Evolutionary conservation across 306 rosid species (phyloP).

Genomic region (Dryas alaskensis): DNA sequence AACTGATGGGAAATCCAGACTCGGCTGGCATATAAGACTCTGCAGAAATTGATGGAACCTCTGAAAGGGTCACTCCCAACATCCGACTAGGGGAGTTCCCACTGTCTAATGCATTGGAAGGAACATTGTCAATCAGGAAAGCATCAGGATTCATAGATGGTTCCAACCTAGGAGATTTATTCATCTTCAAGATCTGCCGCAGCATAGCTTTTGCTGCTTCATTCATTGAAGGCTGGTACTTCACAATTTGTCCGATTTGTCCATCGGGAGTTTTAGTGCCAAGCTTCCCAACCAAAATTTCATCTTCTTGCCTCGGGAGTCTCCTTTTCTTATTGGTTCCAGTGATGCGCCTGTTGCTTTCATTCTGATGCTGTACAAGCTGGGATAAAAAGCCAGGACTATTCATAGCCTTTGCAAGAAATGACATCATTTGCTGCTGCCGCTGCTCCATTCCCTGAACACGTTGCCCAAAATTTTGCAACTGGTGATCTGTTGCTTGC

Average conservation of each 20-base stretch:
- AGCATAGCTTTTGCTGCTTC: conserved; percentile 61
- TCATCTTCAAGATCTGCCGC: conserved; percentile 50
- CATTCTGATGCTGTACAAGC: conserved; percentile 57
- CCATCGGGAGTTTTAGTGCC: conserved; percentile 40
- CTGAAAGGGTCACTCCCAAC: conserved; percentile 50
- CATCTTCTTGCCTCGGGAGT: conserved; percentile 48
- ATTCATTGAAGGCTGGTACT: conserved; percentile 53
- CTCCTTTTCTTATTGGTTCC: conserved; percentile 54
- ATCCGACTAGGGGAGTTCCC: conserved; percentile 32
- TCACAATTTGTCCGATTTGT: conserved; percentile 29
- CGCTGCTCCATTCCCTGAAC: conserved; percentile 68
- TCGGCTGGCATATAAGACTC: conserved; percentile 28
- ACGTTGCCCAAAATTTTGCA: conserved; percentile 56
- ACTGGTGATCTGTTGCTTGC: conserved; percentile 52
- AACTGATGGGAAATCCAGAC: conserved; percentile 28
- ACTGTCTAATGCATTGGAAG: conserved; percentile 31
- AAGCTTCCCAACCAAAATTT: conserved; percentile 29
- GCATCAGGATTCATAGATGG: conserved; percentile 41
- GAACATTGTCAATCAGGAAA: conserved; percentile 41
- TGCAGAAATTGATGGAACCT: conserved; percentile 45
- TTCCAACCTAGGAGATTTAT: conserved; percentile 42
- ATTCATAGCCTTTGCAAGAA: conserved; percentile 61
- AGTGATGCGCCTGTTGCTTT: conserved; percentile 38
- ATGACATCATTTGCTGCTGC: conserved; percentile 66
- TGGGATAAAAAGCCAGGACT: conserved; percentile 54